A percentile compares a stretch with the other conserved stretches of the same genome.
Conservation (phyloP, 139 green algal genomes). For the Micromonas pusilla region DNA sequence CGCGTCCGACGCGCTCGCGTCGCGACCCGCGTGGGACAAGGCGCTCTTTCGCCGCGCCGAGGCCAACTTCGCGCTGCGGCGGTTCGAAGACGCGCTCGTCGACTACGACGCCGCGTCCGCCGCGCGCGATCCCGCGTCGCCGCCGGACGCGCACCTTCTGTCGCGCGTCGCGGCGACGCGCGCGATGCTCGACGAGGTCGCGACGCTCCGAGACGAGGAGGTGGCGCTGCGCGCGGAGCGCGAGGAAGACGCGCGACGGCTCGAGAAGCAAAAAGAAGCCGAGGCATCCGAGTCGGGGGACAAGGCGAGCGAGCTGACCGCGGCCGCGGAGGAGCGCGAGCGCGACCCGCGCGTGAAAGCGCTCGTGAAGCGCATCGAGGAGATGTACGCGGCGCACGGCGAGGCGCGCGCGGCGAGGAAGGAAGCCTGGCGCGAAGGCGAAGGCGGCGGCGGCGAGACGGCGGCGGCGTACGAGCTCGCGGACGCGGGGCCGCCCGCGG, state of each 20-base stretch:
- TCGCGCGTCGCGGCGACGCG: neutral
- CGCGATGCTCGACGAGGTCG: neutral
- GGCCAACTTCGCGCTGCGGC: neutral
- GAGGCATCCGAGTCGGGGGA: neutral
- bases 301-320: neutral
- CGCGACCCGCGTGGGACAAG: neutral
- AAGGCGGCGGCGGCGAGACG: neutral
- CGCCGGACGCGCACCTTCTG: neutral
- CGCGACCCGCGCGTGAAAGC: slow-evolving; percentile 4
- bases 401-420: neutral
- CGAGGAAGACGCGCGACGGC: no score
- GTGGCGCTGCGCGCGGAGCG: no score
- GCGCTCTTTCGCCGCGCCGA: neutral
- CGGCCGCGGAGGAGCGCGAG: slow-evolving; percentile 13
- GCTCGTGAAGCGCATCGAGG: neutral
- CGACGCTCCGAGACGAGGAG: neutral
- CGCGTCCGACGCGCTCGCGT: neutral
- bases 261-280: neutral
- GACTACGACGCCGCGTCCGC: neutral
- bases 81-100: neutral
- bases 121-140: neutral
- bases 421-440: neutral
- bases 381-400: neutral
- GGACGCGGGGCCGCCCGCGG: neutral
- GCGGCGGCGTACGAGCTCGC: neutral